Evolutionary conservation across 179 eudicot species (phyloP).

Genomic region (Actinidia arguta): DNA sequence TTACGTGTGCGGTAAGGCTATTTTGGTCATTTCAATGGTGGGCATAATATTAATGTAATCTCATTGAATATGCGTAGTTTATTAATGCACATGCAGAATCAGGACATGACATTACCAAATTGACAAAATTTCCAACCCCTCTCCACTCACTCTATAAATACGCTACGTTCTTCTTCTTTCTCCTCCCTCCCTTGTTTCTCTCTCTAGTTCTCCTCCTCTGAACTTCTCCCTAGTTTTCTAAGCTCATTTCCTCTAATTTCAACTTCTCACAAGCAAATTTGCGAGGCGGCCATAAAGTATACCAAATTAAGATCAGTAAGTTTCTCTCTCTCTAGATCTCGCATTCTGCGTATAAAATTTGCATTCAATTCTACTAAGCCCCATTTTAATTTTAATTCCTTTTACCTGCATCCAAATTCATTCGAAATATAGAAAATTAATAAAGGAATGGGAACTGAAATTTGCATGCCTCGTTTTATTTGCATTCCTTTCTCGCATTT

Average conservation of each 20-base stretch:
- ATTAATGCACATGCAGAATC: too few species aligned
- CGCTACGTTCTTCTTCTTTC: neutral
- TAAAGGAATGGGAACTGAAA: neutral
- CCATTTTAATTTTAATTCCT: neutral
- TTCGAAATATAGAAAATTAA: neutral
- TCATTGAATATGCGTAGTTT: too few species aligned
- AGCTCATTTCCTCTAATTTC: neutral
- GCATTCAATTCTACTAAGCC: neutral
- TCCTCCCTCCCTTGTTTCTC: neutral
- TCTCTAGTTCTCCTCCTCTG: neutral
- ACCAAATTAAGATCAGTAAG: too few species aligned
- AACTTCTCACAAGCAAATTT: neutral
- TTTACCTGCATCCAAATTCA: neutral
- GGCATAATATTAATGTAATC: neutral
- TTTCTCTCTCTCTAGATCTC: too few species aligned
- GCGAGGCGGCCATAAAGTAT: neutral
- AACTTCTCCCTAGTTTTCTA: neutral
- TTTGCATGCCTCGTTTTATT: neutral
- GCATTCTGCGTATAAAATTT: neutral
- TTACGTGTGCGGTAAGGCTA: neutral
- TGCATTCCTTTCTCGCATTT: neutral
- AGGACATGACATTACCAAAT: neutral
- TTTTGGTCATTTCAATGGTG: neutral
- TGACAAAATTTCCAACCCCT: neutral
- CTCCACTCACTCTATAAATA: slow-evolving; percentile 2